Percentiles rank a stretch among this genome's conserved stretches.
phyloP scores from a whole-genome alignment of 2,329 filamentous ascomycete species.

The Sclerotinia spermophila region DNA sequence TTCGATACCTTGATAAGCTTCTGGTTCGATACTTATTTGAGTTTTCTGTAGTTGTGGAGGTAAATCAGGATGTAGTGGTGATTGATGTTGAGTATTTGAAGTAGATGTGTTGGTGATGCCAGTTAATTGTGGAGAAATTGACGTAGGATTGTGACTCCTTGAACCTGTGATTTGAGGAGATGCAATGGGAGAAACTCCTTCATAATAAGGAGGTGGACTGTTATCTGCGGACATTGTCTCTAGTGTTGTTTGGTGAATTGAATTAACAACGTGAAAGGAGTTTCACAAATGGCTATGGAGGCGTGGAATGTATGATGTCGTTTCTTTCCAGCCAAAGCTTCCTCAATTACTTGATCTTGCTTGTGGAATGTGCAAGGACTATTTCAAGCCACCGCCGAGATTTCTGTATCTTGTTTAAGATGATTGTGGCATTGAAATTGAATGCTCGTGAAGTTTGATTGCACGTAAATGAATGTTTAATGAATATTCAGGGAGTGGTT shows the following conservation, averaged over 20 bases:
- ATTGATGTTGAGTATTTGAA: constrained; percentile 9
- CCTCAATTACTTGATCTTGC: not conserved
- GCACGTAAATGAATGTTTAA: not conserved
- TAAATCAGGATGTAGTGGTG: not conserved
- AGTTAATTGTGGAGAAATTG: constrained; percentile 9
- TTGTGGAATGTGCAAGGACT: not conserved
- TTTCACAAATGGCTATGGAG: not conserved
- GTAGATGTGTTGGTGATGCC: not conserved
- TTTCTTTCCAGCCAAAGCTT: not conserved
- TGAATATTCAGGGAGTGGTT: not conserved
- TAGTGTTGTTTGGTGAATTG: not conserved
- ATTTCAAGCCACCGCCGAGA: not conserved
- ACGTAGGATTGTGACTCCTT: not conserved
- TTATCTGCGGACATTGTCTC: constrained; percentile 11
- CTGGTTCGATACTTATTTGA: not conserved
- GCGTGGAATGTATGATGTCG: not conserved
- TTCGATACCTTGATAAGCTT: constrained; percentile 16
- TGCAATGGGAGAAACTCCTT: constrained; percentile 2
- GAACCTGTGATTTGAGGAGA: constrained; percentile 9
- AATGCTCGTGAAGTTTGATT: not conserved
- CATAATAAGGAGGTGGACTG: not conserved
- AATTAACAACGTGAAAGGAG: not conserved
- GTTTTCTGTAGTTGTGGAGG: not conserved
- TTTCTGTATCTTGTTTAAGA: not conserved
- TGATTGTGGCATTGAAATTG: not conserved